Evolutionary conservation across 495 filamentous ascomycete genomes (phyloP).

Genomic region (Diplogelasinospora grovesii): DNA sequence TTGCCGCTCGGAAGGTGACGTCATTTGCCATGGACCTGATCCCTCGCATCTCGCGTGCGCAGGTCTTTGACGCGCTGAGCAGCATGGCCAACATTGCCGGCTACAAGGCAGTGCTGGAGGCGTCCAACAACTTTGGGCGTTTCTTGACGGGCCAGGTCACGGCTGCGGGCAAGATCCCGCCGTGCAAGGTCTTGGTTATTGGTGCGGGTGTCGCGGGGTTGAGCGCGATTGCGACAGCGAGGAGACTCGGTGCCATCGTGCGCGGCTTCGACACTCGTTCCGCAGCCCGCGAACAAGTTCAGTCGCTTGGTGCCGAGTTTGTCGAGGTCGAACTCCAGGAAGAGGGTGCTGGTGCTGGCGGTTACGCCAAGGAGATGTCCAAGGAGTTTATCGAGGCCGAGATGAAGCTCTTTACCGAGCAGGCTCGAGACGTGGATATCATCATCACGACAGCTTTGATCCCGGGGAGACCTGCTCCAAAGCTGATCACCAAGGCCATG

Average conservation of each 20-base stretch:
- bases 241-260: conserved; percentile 75
- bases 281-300: conserved; percentile 74
- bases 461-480: conserved; percentile 68
- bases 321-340: conserved; percentile 79
- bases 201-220: conserved; percentile 76
- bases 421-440: conserved; percentile 77
- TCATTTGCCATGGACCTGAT: conserved; percentile 82
- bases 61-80: conserved; percentile 72
- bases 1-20: conserved; percentile 57
- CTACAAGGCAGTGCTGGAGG: conserved; percentile 78
- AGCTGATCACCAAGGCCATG: conserved; percentile 72
- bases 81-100: conserved; percentile 86
- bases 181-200: conserved; percentile 76
- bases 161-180: conserved; percentile 75
- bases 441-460: conserved; percentile 80
- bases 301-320: conserved; percentile 78
- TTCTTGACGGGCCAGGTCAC: conserved; percentile 80
- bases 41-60: conserved; percentile 73
- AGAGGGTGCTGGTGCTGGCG: conserved; percentile 72
- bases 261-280: conserved; percentile 76
- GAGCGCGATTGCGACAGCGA: conserved; percentile 73
- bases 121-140: conserved; percentile 74
- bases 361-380: conserved; percentile 84
- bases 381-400: conserved; percentile 83
- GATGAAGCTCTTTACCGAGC: conserved; percentile 79